Evolutionary conservation across 306 rosid genomes (phyloP), one percentile per base, ranked within the genome.

Genomic region (Lathyrus tuberosus): DNA sequence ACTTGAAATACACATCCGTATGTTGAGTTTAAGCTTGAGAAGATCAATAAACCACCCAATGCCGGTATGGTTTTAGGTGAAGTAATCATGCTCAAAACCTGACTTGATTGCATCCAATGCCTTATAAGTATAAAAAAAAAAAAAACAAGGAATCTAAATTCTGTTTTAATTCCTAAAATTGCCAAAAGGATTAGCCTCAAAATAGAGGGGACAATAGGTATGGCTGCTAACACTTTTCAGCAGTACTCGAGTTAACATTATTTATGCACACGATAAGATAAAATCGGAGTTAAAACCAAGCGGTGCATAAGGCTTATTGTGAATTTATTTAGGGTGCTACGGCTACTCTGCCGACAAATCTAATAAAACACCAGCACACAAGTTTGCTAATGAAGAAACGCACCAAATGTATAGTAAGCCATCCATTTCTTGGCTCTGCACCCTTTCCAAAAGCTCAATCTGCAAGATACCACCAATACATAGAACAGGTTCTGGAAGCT

Each of bases 401-500:
- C 35, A 93, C 98, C 98, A 94, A 71, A 94, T 85, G 82, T 94
- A 94, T 75, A 82, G 78, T 69, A 90, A 79, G 77, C 80, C 83
- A 82, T 94, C 97, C 77, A 79, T 78, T 81, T 88, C 97, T 84
- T 90, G 96, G 78, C 76, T 88, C 83, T 94, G 98, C 18, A 85
- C 86, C 77, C 98, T 90, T 67, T 90, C 98, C 72, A 94, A 81
- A 60, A 90, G 90, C 83, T 94, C 96, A 72, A 94, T 81, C 84
- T 87, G 98, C 82, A 94, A 77, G 82, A 88, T 63, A 61, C 97
- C 96, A 67, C 98, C 98, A 73, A 94, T 69, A 82, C 96, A 94
- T 44, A 94, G 92, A 70, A 88, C 89, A 61, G 97, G 97, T 84
- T 94, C 86, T 16, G 97, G 98, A 77, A 94, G 94, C 84, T 33